These are phyloP conservation scores for Mangifera indica DNA, from an alignment of 345 rosid species.

Conservation along the genomic window DNA sequence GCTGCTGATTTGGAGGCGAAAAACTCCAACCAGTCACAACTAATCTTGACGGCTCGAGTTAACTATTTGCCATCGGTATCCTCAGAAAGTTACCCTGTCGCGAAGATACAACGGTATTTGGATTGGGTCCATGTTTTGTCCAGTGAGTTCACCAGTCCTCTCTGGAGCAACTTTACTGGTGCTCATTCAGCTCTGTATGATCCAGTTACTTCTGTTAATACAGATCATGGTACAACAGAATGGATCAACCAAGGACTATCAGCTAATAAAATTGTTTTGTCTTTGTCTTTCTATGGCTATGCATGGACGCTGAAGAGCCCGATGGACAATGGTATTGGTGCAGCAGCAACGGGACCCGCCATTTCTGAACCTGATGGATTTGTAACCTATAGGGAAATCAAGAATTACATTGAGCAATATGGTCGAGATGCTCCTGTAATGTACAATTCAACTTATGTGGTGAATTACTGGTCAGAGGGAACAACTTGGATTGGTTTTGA, in stretches of 20 bases:
- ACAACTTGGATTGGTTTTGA: too few relatives aligned
- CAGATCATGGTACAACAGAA: constrained; percentile 13
- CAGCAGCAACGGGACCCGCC: too few relatives aligned
- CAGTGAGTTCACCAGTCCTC: constrained; percentile 25
- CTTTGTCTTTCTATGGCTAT: constrained; percentile 15
- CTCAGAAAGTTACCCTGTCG: constrained; percentile 21
- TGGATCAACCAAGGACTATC: not conserved
- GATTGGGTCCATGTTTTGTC: constrained; percentile 28
- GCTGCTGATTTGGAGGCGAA: not conserved
- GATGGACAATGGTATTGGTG: too few relatives aligned
- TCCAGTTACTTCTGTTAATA: constrained; percentile 14
- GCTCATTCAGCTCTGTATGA: constrained; percentile 26
- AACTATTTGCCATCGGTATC: not conserved
- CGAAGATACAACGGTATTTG: constrained; percentile 18
- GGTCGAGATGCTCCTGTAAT: too few relatives aligned
- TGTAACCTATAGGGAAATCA: too few relatives aligned
- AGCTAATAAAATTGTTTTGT: too few relatives aligned
- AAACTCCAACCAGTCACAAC: too few relatives aligned
- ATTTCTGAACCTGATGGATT: too few relatives aligned
- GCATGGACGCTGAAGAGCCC: too few relatives aligned
- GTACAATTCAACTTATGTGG: too few relatives aligned
- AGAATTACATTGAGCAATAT: too few relatives aligned
- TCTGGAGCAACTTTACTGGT: constrained; percentile 9
- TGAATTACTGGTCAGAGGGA: too few relatives aligned
- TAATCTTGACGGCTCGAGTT: constrained; percentile 11